A percentile compares a stretch with the other conserved stretches of the same genome.
Evolutionary conservation across 2,329 filamentous ascomycete species (phyloP).

Genomic region (Fusarium verticillioides): DNA sequence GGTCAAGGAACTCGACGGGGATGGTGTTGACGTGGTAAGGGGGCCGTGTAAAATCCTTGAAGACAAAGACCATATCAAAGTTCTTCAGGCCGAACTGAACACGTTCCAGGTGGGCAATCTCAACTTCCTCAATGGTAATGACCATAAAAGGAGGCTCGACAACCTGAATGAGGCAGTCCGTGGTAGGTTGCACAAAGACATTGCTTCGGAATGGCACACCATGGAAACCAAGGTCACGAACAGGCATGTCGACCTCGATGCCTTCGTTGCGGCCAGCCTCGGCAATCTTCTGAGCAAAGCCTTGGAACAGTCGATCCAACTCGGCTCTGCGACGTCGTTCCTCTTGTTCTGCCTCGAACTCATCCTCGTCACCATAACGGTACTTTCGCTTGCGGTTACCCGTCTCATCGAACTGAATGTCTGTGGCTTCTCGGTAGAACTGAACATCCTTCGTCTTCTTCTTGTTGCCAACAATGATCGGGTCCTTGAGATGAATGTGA

Average conservation of each 20-base stretch:
- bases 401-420: slow-evolving; percentile 98
- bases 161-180: slow-evolving; percentile 95
- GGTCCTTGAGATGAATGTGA: slow-evolving; percentile 96
- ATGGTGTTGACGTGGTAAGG: slow-evolving; percentile 98
- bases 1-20: slow-evolving; percentile 91
- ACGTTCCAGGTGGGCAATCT: slow-evolving; percentile 94
- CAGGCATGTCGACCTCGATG: slow-evolving; percentile 94
- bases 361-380: slow-evolving; percentile 96
- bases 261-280: slow-evolving; percentile 92
- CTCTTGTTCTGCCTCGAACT: slow-evolving; percentile 98
- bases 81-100: slow-evolving; percentile 98
- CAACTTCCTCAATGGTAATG: slow-evolving; percentile 93
- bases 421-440: slow-evolving; percentile 96
- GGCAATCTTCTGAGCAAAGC: slow-evolving; percentile 96
- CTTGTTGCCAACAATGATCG: slow-evolving; percentile 95
- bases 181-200: slow-evolving; percentile 94
- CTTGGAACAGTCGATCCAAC: slow-evolving; percentile 94
- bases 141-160: slow-evolving; percentile 98
- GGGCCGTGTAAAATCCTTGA: slow-evolving; percentile 93
- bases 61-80: slow-evolving; percentile 98
- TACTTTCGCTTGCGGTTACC: slow-evolving; percentile 98
- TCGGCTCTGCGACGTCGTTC: slow-evolving; percentile 91
- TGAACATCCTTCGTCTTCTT: slow-evolving; percentile 99
- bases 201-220: slow-evolving; percentile 96
- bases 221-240: slow-evolving; percentile 95